These are phyloP conservation scores for Tolypocladium ophioglossoides DNA, from an alignment of 2,329 filamentous ascomycete genomes.

Conservation along the genomic window DNA sequence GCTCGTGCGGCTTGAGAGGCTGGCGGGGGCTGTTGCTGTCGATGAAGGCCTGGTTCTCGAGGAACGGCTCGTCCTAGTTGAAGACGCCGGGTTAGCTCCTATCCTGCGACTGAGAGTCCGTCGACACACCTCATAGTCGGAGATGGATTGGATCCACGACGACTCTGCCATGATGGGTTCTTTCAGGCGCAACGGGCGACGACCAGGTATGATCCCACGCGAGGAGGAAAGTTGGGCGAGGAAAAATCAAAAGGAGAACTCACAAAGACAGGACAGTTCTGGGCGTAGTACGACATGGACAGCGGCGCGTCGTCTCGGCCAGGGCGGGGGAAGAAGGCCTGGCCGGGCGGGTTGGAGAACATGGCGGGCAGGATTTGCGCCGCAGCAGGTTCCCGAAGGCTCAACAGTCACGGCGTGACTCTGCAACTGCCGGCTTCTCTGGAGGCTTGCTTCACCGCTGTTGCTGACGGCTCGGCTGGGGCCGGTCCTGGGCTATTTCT, in stretches of 20 bases:
- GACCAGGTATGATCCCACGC: background rate
- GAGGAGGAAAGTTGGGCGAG: background rate
- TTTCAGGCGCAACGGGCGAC: background rate
- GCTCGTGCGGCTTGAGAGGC: background rate
- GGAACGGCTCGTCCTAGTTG: background rate
- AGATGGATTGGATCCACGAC: constrained; percentile 6
- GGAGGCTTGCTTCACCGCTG: background rate
- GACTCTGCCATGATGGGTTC: background rate
- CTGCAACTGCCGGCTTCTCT: background rate
- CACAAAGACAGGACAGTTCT: background rate
- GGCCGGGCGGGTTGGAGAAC: background rate
- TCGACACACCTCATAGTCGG: constrained; percentile 7
- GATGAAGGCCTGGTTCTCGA: background rate
- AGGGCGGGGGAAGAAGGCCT: background rate
- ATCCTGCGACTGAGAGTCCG: no score
- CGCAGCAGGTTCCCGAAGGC: background rate
- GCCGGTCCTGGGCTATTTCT: background rate
- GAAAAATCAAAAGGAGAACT: background rate
- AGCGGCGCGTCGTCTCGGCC: background rate
- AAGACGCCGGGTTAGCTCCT: background rate
- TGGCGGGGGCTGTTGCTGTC: background rate
- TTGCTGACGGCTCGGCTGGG: background rate
- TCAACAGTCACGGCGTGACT: background rate
- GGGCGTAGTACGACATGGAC: background rate
- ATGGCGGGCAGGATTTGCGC: background rate